phyloP scores from a whole-genome alignment of 257 asterid genomes.

The Oldenlandia corymbosa region DNA sequence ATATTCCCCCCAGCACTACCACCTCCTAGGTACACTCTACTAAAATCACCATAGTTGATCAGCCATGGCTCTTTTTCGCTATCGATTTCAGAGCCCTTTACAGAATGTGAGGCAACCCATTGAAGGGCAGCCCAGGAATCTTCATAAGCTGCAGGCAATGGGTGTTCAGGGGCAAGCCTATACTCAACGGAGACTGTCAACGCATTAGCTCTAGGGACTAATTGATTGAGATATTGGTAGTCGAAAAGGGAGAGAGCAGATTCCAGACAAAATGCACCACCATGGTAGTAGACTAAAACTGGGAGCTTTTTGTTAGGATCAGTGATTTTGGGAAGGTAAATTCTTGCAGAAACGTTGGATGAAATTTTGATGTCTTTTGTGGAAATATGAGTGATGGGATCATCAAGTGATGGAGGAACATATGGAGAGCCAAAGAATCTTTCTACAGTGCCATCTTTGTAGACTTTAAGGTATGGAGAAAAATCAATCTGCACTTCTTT shows the following conservation, averaged over 20 bases:
- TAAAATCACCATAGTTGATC: constrained; percentile 30
- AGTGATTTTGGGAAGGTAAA: constrained; percentile 23
- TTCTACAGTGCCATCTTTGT: constrained; percentile 31
- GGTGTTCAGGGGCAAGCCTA: constrained; percentile 51
- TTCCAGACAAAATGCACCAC: constrained; percentile 26
- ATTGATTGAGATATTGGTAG: constrained; percentile 17
- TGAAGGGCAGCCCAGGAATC: constrained; percentile 42
- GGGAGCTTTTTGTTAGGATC: constrained; percentile 20
- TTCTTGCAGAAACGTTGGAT: constrained; percentile 24
- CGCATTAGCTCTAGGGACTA: constrained; percentile 13
- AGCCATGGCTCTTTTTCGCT: constrained; percentile 30
- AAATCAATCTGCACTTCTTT: constrained; percentile 16
- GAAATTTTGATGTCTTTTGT: constrained; percentile 31
- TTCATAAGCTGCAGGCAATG: constrained; percentile 33
- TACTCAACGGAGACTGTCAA: constrained; percentile 28
- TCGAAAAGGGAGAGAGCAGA: constrained; percentile 22
- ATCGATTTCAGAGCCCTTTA: background rate
- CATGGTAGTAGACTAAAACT: constrained; percentile 25
- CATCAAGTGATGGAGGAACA: constrained; percentile 20
- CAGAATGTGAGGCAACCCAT: constrained; percentile 24
- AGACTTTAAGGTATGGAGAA: constrained; percentile 18
- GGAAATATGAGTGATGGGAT: constrained; percentile 22
- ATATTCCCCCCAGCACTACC: constrained; percentile 34
- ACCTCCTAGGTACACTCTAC: constrained; percentile 26
- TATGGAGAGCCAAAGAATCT: constrained; percentile 17